Conservation (phyloP, 139 green algal genomes). For the Asterochloris sp. region DNA sequence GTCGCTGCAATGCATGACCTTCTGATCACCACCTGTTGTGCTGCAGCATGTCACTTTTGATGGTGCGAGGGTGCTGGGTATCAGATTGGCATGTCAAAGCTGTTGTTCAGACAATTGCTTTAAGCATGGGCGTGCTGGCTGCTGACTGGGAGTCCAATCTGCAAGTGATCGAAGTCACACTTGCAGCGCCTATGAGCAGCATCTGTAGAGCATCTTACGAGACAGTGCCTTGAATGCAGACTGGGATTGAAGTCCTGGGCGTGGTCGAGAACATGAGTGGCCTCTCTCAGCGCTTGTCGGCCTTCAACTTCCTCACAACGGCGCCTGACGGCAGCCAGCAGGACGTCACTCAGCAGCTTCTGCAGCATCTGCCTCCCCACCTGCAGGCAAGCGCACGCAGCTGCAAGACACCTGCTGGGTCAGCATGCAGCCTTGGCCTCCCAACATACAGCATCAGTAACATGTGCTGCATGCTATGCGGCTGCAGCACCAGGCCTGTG, state of each 20-base stretch:
- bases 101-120: too few species aligned
- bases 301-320: constrained; percentile 51
- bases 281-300: constrained; percentile 48
- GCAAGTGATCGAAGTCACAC: too few species aligned
- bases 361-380: constrained; percentile 25
- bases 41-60: too few species aligned
- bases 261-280: constrained; percentile 98
- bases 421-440: too few species aligned
- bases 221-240: constrained; percentile 7
- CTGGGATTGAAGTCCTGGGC: constrained; percentile 78
- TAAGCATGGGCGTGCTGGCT: not conserved
- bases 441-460: too few species aligned
- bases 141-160: not conserved
- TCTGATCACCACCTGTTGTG: too few species aligned
- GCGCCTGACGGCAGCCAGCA: constrained; percentile 14
- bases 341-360: constrained; percentile 41
- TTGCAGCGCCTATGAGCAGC: too few species aligned
- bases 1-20: too few species aligned
- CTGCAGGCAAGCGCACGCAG: constrained; percentile 23
- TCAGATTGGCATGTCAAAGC: too few species aligned
- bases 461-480: not conserved
- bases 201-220: too few species aligned
- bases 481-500: not conserved
- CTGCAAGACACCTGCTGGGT: not conserved
- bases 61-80: too few species aligned